Conservation (phyloP, 2,329 filamentous ascomycete species). For the Penicillium sp. region DNA sequence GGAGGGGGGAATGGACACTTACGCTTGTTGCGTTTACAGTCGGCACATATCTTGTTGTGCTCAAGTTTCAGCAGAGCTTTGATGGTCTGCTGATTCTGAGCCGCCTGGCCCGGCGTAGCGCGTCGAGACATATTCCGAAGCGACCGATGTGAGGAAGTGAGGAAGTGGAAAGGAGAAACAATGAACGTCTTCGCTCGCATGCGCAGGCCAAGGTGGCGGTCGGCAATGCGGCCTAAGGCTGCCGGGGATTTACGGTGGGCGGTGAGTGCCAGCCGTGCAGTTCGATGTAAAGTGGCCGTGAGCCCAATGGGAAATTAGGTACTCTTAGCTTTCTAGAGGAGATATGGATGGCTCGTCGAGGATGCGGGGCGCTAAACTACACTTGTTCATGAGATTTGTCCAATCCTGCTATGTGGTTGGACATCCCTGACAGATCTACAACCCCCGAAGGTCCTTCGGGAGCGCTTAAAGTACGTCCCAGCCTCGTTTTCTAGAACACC, state of each 20-base stretch:
- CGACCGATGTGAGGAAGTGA: slow-evolving; percentile 20
- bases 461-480: background rate
- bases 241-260: slow-evolving; percentile 27
- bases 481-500: slow-evolving; percentile 15
- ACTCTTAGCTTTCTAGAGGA: background rate
- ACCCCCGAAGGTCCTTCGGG: slow-evolving; percentile 6
- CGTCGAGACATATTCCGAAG: slow-evolving; percentile 46
- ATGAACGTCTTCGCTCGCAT: slow-evolving; percentile 29
- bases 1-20: slow-evolving; percentile 44
- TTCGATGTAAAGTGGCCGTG: slow-evolving; percentile 21
- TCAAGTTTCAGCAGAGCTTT: slow-evolving; percentile 95
- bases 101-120: slow-evolving; percentile 81
- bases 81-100: slow-evolving; percentile 91
- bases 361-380: background rate
- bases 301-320: background rate
- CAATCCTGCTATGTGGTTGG: background rate
- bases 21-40: slow-evolving; percentile 99
- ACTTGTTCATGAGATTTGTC: background rate
- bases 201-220: slow-evolving; percentile 36
- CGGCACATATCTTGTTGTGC: slow-evolving; percentile 93
- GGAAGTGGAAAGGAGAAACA: slow-evolving; percentile 28
- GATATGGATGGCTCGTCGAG: background rate
- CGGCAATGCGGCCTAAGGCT: slow-evolving; percentile 38
- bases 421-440: background rate
- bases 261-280: slow-evolving; percentile 34